These are phyloP conservation scores for Vigna hirtella DNA, from an alignment of 306 rosid species.

Conservation along the genomic window DNA sequence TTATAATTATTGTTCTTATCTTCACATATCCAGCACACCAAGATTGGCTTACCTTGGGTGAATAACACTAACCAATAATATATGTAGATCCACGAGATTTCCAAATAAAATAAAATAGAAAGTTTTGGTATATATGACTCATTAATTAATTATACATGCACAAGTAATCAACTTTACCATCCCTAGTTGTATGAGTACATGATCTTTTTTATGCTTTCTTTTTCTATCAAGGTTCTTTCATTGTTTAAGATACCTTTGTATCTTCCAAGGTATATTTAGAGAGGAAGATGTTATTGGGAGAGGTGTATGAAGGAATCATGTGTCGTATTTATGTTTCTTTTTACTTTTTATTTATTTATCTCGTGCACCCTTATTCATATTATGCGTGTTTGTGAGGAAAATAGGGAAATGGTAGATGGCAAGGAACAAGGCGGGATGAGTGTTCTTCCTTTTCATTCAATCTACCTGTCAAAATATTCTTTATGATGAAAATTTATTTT, in stretches of 20 bases:
- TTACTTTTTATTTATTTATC: conserved; percentile 32
- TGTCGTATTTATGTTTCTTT: conserved; percentile 54
- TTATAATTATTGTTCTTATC: conserved; percentile 25
- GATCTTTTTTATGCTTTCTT: not conserved
- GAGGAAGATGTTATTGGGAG: conserved; percentile 27
- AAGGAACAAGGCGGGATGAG: conserved; percentile 55
- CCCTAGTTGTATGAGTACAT: not conserved
- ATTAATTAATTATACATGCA: not conserved
- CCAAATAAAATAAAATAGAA: not conserved
- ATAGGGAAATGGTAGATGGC: conserved; percentile 47
- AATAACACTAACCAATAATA: not conserved
- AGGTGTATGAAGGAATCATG: conserved; percentile 52
- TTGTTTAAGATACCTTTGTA: conserved; percentile 25
- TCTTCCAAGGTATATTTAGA: conserved; percentile 45
- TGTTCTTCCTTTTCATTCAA: conserved; percentile 43
- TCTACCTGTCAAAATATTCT: conserved; percentile 34
- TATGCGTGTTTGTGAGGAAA: conserved; percentile 50
- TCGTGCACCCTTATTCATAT: conserved; percentile 30
- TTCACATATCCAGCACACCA: conserved; percentile 20
- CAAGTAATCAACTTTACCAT: not conserved
- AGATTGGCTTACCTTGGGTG: conserved; percentile 15
- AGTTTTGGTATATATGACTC: not conserved
- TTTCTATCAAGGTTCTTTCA: not conserved
- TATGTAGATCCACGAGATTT: not conserved
- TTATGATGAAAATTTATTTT: not conserved